A percentile compares a stretch with the other conserved stretches of the same genome.
Conservation (phyloP, 1,284 basidiomycete genomes). For the Meira miltonrushii region DNA sequence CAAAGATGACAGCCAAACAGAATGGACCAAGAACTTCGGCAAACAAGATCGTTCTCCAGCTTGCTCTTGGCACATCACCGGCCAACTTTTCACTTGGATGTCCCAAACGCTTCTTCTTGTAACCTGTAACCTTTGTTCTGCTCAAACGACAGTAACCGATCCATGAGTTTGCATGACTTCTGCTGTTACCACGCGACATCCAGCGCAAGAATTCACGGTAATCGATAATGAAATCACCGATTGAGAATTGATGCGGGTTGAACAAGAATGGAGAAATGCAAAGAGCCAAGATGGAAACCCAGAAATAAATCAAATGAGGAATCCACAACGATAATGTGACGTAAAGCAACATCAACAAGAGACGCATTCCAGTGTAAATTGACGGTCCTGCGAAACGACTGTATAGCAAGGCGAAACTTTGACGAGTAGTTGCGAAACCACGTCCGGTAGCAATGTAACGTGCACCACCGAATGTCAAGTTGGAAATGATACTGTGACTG, state of each 20-base stretch:
- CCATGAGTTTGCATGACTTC: constrained; percentile 53
- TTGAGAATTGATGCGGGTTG: constrained; percentile 52
- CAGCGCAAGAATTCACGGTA: constrained; percentile 53
- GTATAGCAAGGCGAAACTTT: constrained; percentile 50
- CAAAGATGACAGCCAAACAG: constrained; percentile 47
- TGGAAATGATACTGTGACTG: constrained; percentile 51
- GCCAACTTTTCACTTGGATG: constrained; percentile 52
- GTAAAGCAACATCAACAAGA: constrained; percentile 48
- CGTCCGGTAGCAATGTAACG: constrained; percentile 52
- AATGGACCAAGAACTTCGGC: constrained; percentile 48
- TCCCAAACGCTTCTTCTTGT: constrained; percentile 53
- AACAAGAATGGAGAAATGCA: constrained; percentile 52
- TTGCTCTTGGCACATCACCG: constrained; percentile 48
- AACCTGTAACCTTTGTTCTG: constrained; percentile 51
- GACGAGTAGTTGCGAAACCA: constrained; percentile 51
- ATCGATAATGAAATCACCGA: constrained; percentile 52
- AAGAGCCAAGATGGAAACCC: constrained; percentile 49
- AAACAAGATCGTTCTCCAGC: constrained; percentile 49
- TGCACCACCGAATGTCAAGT: constrained; percentile 52
- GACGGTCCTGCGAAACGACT: constrained; percentile 51
- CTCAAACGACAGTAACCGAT: constrained; percentile 53
- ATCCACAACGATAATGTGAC: constrained; percentile 52
- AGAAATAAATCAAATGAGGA: constrained; percentile 53
- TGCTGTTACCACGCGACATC: constrained; percentile 52
- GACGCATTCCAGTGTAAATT: constrained; percentile 51